Evolutionary conservation across 768 basidiomycete species (phyloP).

Genomic region (Guyanaporus albipodus): DNA sequence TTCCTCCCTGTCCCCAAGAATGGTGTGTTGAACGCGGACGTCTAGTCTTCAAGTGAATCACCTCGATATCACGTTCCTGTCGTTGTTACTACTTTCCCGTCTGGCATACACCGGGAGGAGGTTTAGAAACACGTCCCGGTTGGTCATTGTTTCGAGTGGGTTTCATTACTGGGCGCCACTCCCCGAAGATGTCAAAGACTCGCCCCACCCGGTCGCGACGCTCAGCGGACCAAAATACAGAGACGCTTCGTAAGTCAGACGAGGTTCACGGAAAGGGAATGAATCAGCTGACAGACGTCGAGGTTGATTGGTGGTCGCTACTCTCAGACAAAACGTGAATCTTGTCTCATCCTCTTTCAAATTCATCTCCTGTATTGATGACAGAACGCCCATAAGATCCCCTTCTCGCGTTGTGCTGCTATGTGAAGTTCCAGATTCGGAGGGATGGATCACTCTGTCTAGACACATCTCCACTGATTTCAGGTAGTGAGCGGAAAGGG

Average conservation of each 20-base stretch:
- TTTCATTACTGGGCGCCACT: slow-evolving; percentile 20
- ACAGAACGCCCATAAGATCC: too few species aligned
- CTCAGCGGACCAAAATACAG: slow-evolving; percentile 24
- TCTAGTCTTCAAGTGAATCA: slow-evolving; percentile 37
- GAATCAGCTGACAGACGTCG: background rate
- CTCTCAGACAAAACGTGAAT: slow-evolving; percentile 25
- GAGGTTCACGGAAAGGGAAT: background rate
- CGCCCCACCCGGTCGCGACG: slow-evolving; percentile 21
- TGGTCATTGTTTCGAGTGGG: slow-evolving; percentile 33
- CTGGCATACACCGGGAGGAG: slow-evolving; percentile 25
- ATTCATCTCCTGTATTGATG: too few species aligned
- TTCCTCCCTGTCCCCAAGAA: too few species aligned
- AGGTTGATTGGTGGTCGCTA: slow-evolving; percentile 26
- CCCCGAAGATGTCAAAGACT: slow-evolving; percentile 17
- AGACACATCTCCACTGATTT: too few species aligned
- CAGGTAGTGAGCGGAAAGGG: too few species aligned
- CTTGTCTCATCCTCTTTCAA: background rate
- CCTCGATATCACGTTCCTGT: slow-evolving; percentile 29
- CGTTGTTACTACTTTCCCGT: slow-evolving; percentile 31
- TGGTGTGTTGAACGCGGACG: background rate
- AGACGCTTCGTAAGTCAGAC: slow-evolving; percentile 10
- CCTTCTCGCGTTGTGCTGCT: too few species aligned
- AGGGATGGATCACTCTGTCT: too few species aligned
- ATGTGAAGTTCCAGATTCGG: too few species aligned
- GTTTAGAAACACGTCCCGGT: slow-evolving; percentile 19